Base-by-base conservation (phyloP, 441 rosid species). In the Biscutella auriculata region DNA sequence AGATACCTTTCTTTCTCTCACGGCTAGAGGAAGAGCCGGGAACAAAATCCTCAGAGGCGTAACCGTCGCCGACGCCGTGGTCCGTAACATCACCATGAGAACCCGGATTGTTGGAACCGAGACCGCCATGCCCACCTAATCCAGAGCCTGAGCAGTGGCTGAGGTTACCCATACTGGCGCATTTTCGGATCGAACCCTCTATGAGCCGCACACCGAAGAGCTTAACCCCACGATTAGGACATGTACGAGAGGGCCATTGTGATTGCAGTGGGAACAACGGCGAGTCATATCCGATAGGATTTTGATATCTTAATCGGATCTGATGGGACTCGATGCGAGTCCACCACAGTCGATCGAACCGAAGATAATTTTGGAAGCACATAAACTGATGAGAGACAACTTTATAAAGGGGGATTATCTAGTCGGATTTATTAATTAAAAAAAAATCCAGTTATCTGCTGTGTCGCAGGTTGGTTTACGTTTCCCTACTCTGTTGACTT, bases 241-340 rank as follows among this genome's bases (percentile, higher is more conserved):
- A 83, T 4, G 90, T 83, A 47, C 84, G 68, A 16, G 87, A 81
- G 73, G 90, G 23, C 90, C 90, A 74, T 83, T 81, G 70, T 77
- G 79, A 67, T 82, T 81, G 76, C 90, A 83, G 76, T 81, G 90
- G 56, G 87, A 83, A 61, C 90, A 83, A 13, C 84, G 86, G 56
- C 87, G 84, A 40, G 84, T 81, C 90, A 83, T 83, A 25, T 56
- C 65, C 55, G 58, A 52, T 43, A 14, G 26, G 57, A 16, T 8
- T 36, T 5, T 11, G 3, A 21, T 11, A 9, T 47, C 50, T 33
- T 8, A 29, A 8, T 29, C 62, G 62, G 56, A 64, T 56, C 69
- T 65, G 57, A 30, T 55, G 49, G 63, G 28, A 39, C 34, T 46
- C 28, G 63, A 30, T 7, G 47, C 43, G 43, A 30, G 44, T 40